These are phyloP conservation scores for Harringtonia lauricola DNA, from an alignment of 2,329 filamentous ascomycete genomes.

Conservation along the genomic window DNA sequence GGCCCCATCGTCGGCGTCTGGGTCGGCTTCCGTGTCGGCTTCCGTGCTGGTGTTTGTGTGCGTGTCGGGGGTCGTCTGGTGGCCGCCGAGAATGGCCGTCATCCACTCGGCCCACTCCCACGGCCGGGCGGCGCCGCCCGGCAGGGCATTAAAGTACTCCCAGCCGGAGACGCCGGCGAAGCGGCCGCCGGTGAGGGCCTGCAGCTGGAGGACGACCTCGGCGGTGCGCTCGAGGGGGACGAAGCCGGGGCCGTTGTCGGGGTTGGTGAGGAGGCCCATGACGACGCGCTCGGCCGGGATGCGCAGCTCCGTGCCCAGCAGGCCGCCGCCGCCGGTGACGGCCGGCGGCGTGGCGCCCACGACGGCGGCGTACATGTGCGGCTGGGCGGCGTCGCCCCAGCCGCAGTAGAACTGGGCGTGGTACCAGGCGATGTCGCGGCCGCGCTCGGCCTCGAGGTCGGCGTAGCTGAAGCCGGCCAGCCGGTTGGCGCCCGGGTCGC, in stretches of 20 bases:
- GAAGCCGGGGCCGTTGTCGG: constrained; percentile 55
- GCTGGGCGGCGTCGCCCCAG: constrained; percentile 56
- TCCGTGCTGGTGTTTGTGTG: not conserved
- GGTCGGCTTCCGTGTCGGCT: constrained; percentile 11
- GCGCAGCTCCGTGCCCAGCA: constrained; percentile 61
- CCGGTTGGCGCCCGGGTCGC: constrained; percentile 46
- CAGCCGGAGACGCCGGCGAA: constrained; percentile 80
- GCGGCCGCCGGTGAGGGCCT: constrained; percentile 19
- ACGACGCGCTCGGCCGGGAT: constrained; percentile 66
- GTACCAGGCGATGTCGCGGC: constrained; percentile 62
- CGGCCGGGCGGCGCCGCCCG: constrained; percentile 44
- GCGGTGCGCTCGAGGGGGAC: constrained; percentile 48
- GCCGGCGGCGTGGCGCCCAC: too few species aligned
- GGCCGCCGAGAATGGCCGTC: constrained; percentile 28
- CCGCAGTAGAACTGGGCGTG: constrained; percentile 80
- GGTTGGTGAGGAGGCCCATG: constrained; percentile 64
- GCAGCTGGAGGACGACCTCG: constrained; percentile 37
- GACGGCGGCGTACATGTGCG: constrained; percentile 34
- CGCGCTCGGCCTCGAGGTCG: constrained; percentile 53
- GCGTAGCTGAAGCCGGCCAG: constrained; percentile 68
- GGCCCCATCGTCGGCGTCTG: constrained; percentile 13
- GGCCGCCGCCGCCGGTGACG: constrained; percentile 51
- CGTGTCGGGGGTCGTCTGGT: too few species aligned
- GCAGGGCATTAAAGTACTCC: constrained; percentile 71
- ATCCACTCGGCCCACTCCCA: constrained; percentile 67